Evolutionary conservation across 495 filamentous ascomycete species (phyloP).

Genomic region (Pseudevernia furfuracea): DNA sequence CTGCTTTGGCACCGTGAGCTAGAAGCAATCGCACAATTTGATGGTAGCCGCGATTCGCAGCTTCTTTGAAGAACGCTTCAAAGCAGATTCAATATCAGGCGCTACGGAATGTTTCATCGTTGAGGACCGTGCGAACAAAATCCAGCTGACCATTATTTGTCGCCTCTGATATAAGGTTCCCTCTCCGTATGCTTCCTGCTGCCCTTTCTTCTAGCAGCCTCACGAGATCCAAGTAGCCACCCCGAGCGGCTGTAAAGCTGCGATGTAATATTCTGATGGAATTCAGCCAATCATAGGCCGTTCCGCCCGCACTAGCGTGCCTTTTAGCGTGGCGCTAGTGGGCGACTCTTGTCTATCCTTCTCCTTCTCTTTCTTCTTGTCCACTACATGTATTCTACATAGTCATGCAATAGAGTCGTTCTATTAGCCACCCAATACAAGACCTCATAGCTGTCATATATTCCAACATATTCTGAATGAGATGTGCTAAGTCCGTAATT

Average conservation of each 20-base stretch:
- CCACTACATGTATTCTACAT: too few relatives aligned
- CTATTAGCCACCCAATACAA: too few relatives aligned
- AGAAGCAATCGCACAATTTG: not conserved
- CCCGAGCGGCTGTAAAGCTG: not conserved
- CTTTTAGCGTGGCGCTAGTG: too few relatives aligned
- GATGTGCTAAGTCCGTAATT: not conserved
- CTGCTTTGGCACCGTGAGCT: not conserved
- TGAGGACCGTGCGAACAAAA: not conserved
- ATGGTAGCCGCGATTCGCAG: not conserved
- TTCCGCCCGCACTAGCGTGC: too few relatives aligned
- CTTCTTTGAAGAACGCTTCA: not conserved
- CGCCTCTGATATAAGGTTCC: not conserved
- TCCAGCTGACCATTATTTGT: not conserved
- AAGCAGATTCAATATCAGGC: not conserved
- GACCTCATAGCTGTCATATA: too few relatives aligned
- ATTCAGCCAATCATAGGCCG: too few relatives aligned
- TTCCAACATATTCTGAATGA: not conserved
- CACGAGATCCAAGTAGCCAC: not conserved
- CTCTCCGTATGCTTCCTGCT: not conserved
- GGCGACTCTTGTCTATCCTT: too few relatives aligned
- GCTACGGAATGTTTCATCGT: not conserved
- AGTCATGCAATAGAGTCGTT: too few relatives aligned
- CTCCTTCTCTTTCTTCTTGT: too few relatives aligned
- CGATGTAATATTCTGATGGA: not conserved
- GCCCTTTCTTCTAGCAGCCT: not conserved